Percentiles rank a stretch among this genome's conserved stretches.
Conservation (phyloP, 176 grass and related monocot genomes). For the Saccharum officinarum region DNA sequence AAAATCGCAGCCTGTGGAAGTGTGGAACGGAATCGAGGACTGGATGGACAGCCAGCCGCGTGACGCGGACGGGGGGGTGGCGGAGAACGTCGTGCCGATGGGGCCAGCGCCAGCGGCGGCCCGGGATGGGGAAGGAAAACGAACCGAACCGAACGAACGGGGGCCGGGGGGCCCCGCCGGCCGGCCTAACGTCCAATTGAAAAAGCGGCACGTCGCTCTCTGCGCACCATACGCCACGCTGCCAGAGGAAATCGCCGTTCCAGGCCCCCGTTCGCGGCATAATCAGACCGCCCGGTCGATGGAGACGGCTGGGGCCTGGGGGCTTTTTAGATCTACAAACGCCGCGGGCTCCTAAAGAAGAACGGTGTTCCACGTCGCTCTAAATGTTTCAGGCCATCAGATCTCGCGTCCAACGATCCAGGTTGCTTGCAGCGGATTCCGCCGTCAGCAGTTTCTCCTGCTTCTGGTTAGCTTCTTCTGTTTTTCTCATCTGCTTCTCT, state of each 20-base stretch:
- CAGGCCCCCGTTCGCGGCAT: background rate
- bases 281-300: background rate
- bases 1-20: background rate
- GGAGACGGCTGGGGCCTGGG: too few species aligned
- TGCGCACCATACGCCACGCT: background rate
- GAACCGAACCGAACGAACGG: background rate
- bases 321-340: too few species aligned
- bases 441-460: too few species aligned
- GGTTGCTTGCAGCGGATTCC: too few species aligned
- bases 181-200: slow-evolving; percentile 36
- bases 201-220: slow-evolving; percentile 26
- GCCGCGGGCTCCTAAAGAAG: too few species aligned
- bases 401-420: too few species aligned
- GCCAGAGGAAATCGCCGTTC: background rate
- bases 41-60: background rate
- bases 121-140: background rate
- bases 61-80: slow-evolving; percentile 27
- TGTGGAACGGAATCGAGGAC: slow-evolving; percentile 21
- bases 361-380: too few species aligned
- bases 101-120: background rate
- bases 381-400: too few species aligned
- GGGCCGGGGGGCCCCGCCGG: background rate
- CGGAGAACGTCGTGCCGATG: slow-evolving; percentile 8
- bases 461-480: too few species aligned
- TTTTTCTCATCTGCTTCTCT: too few species aligned